phyloP scores from a whole-genome alignment of 202 grass and related monocot genomes.

The Carex arenaria region DNA sequence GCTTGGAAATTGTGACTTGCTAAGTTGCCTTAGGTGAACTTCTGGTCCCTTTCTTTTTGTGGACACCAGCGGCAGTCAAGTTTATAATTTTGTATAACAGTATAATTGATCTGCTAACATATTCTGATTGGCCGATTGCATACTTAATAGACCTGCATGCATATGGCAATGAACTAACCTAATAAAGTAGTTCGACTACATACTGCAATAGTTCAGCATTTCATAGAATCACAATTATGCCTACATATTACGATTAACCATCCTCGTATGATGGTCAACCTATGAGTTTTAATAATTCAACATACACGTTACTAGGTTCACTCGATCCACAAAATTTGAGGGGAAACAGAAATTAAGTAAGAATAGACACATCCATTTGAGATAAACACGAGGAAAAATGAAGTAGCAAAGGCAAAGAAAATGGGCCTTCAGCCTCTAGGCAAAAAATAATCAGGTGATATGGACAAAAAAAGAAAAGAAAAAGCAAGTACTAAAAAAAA shows the following conservation, averaged over 20 bases:
- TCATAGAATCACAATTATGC: neutral
- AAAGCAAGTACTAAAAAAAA: neutral
- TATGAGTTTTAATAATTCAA: neutral
- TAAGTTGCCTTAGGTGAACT: neutral
- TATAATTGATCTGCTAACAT: neutral
- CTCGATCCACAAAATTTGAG: neutral
- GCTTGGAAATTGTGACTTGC: neutral
- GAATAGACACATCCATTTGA: neutral
- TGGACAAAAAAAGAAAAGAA: neutral
- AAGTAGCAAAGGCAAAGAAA: neutral
- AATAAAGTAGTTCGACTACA: neutral
- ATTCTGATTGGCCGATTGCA: neutral
- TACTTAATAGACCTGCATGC: neutral
- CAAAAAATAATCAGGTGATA: neutral
- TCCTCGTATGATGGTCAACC: neutral
- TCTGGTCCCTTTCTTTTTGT: neutral
- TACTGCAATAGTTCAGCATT: neutral
- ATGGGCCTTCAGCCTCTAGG: neutral
- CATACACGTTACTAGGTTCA: neutral
- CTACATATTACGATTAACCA: neutral
- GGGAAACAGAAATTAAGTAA: neutral
- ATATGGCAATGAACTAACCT: neutral
- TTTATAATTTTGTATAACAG: neutral
- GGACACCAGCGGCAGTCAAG: neutral
- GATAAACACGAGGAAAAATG: neutral